phyloP scores from a whole-genome alignment of 2,329 filamentous ascomycete species.

The Colletotrichum cuscutae region DNA sequence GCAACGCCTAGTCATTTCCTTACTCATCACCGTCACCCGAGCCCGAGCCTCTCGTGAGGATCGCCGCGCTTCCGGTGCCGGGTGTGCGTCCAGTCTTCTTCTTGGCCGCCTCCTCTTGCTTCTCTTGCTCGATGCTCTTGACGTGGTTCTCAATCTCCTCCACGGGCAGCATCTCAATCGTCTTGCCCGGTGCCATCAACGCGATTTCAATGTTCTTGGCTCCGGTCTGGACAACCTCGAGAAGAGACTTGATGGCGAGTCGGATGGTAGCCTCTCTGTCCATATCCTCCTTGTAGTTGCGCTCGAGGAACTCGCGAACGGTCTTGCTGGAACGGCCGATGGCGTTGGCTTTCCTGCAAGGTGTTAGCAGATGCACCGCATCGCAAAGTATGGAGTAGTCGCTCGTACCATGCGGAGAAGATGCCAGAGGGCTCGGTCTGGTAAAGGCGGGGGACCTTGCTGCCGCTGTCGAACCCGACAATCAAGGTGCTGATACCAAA shows the following conservation, averaged over 20 bases:
- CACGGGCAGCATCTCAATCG: conserved; percentile 91
- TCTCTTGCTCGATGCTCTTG: conserved; percentile 99
- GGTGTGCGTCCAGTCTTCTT: conserved; percentile 87
- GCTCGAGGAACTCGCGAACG: conserved; percentile 96
- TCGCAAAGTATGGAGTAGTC: neutral
- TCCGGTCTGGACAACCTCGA: conserved; percentile 98
- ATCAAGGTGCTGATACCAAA: conserved; percentile 94
- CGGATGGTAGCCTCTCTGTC: conserved; percentile 96
- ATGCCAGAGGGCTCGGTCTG: conserved; percentile 99
- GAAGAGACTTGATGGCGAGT: conserved; percentile 95
- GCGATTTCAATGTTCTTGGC: conserved; percentile 99
- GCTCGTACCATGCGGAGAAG: conserved; percentile 89
- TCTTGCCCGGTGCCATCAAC: conserved; percentile 93
- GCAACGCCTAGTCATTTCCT: conserved; percentile 31
- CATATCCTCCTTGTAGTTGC: conserved; percentile 99
- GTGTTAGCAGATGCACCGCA: neutral
- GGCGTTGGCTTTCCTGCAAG: conserved; percentile 93
- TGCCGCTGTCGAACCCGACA: conserved; percentile 97
- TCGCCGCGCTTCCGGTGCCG: conserved; percentile 77
- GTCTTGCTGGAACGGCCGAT: conserved; percentile 99
- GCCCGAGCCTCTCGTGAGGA: conserved; percentile 73
- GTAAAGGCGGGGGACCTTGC: conserved; percentile 88
- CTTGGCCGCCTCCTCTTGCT: conserved; percentile 97
- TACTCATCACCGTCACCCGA: conserved; percentile 46
- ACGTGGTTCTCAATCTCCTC: conserved; percentile 98